These are phyloP conservation scores for Solanum hybrid DNA, from an alignment of 305 asterid species.

Conservation along the genomic window DNA sequence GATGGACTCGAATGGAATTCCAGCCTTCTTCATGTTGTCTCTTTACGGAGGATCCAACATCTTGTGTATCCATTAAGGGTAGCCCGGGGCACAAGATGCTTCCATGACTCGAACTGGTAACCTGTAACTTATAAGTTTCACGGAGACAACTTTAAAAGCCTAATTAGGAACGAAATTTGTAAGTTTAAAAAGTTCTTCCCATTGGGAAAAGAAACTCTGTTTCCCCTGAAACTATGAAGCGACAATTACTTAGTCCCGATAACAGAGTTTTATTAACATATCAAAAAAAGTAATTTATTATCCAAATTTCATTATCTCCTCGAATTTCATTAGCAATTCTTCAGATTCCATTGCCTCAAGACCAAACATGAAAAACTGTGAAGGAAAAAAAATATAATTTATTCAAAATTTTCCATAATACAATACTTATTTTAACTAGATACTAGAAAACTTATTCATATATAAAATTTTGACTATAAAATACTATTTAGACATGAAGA, in stretches of 20 bases:
- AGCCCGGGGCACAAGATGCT: neutral
- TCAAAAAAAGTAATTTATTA: too few species aligned
- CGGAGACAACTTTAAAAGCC: neutral
- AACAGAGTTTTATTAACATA: too few species aligned
- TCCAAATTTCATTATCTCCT: neutral
- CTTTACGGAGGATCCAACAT: neutral
- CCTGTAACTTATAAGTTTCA: neutral
- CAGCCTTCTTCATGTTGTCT: neutral
- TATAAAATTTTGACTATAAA: neutral
- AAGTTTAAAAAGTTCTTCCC: too few species aligned
- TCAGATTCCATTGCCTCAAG: neutral
- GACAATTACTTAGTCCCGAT: too few species aligned
- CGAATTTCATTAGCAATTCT: neutral
- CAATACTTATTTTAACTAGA: neutral
- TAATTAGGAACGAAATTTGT: neutral
- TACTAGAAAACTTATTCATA: neutral
- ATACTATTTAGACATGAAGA: neutral
- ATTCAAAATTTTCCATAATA: neutral
- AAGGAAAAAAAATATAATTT: too few species aligned
- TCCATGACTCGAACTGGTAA: neutral
- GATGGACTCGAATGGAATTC: neutral
- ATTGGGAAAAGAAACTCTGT: too few species aligned
- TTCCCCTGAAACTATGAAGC: too few species aligned
- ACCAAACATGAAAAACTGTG: neutral
- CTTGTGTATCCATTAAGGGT: neutral